phyloP scores from a whole-genome alignment of 768 basidiomycete genomes.

The Kondoa subrosea region DNA sequence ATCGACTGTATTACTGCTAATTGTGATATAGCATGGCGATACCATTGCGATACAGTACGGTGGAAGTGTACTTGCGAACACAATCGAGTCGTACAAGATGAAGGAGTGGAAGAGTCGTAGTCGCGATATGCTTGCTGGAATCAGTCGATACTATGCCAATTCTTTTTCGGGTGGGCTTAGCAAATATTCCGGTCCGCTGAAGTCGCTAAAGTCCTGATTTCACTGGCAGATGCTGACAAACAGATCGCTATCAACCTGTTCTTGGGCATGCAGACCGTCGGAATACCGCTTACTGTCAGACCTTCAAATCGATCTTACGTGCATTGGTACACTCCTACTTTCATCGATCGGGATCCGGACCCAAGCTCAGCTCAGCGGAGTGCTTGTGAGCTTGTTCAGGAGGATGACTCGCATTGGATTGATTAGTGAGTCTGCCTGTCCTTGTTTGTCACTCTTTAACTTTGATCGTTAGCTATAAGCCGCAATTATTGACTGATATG shows the following conservation, averaged over 20 bases:
- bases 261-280: conserved; percentile 44
- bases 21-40: conserved; percentile 35
- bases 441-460: neutral
- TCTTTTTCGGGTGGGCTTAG: conserved; percentile 53
- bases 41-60: conserved; percentile 88
- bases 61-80: conserved; percentile 84
- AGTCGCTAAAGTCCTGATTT: too few relatives aligned
- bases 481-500: conserved; percentile 62
- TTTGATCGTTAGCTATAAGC: conserved; percentile 42
- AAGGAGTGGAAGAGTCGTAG: conserved; percentile 97
- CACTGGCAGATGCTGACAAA: conserved; percentile 71
- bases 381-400: conserved; percentile 33
- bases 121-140: conserved; percentile 85
- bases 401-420: conserved; percentile 38
- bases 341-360: conserved; percentile 25
- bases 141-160: conserved; percentile 86
- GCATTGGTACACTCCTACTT: conserved; percentile 61
- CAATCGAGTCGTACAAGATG: conserved; percentile 89
- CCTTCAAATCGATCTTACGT: conserved; percentile 52
- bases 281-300: conserved; percentile 18
- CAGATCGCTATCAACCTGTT: conserved; percentile 97
- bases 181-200: too few relatives aligned
- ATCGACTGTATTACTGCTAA: conserved; percentile 2
- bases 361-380: conserved; percentile 14
- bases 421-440: conserved; percentile 12